phyloP scores from a whole-genome alignment of 169 alveolate species.

The Plasmodium yoelii region DNA sequence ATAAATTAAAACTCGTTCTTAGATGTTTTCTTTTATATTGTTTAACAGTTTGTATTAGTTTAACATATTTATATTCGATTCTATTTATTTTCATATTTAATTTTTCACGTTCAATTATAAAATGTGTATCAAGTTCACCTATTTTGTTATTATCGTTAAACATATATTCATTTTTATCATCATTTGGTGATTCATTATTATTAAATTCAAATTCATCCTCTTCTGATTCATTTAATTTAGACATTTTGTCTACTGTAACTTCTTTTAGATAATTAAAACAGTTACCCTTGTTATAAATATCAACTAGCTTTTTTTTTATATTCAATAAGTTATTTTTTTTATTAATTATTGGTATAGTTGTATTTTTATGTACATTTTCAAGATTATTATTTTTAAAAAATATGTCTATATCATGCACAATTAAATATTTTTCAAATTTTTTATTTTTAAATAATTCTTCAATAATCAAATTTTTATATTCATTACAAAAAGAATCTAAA shows the following conservation, averaged over 20 bases:
- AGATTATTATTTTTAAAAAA: slow-evolving; percentile 42
- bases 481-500: slow-evolving; percentile 19
- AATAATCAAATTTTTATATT: slow-evolving; percentile 35
- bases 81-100: slow-evolving; percentile 23
- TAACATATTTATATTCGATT: slow-evolving; percentile 20
- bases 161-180: neutral
- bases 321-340: slow-evolving; percentile 12
- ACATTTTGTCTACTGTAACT: neutral
- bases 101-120: slow-evolving; percentile 53
- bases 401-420: slow-evolving; percentile 14
- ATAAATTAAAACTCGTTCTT: slow-evolving; percentile 42
- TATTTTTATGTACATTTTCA: slow-evolving; percentile 33
- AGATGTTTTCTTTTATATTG: slow-evolving; percentile 43
- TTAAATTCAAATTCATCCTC: neutral
- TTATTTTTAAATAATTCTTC: slow-evolving; percentile 56
- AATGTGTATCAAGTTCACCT: slow-evolving; percentile 7
- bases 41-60: slow-evolving; percentile 24
- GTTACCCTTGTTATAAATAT: slow-evolving; percentile 43
- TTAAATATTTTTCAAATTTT: slow-evolving; percentile 36
- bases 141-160: neutral
- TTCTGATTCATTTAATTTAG: neutral
- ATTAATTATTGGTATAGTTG: slow-evolving; percentile 24
- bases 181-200: neutral
- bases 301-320: slow-evolving; percentile 37
- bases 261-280: slow-evolving; percentile 62